Percentiles rank a stretch among this genome's conserved stretches.
Conservation (phyloP, 148 eudicot genomes). For the Rhododendron griersonianum region DNA sequence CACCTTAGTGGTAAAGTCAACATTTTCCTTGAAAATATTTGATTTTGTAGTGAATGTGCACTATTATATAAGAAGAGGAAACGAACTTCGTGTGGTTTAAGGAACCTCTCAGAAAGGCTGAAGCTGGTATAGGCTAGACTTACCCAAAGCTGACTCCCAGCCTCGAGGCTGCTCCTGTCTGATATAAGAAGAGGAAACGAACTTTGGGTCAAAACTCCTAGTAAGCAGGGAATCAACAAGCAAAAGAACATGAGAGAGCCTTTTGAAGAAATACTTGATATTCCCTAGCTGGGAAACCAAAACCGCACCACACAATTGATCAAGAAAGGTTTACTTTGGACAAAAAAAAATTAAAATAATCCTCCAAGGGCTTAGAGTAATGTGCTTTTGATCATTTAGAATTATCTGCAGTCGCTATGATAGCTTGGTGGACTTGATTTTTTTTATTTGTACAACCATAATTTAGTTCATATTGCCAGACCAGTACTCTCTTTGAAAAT, state of each 20-base stretch:
- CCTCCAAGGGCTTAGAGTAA: not conserved
- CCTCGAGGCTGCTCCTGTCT: too few species aligned
- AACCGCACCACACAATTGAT: not conserved
- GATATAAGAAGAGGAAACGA: too few species aligned
- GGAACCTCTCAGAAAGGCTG: not conserved
- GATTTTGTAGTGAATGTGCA: not conserved
- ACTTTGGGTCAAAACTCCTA: not conserved
- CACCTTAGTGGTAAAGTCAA: not conserved
- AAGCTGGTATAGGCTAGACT: too few species aligned
- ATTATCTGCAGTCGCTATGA: not conserved
- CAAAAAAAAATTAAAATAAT: not conserved
- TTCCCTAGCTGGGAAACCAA: not conserved
- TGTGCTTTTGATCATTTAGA: not conserved
- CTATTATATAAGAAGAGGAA: not conserved
- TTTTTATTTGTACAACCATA: not conserved
- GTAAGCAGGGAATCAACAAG: not conserved
- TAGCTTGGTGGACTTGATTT: not conserved
- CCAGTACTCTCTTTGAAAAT: not conserved
- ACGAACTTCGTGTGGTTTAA: not conserved
- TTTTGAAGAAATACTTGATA: not conserved
- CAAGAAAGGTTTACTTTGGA: not conserved
- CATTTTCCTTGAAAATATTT: too few species aligned
- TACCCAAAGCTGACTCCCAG: too few species aligned
- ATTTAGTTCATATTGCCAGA: not conserved
- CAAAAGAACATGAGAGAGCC: not conserved